Evolutionary conservation across 2,329 filamentous ascomycete genomes (phyloP), one percentile per base, ranked within the genome.

Genomic region (Hysterium pulicare): DNA sequence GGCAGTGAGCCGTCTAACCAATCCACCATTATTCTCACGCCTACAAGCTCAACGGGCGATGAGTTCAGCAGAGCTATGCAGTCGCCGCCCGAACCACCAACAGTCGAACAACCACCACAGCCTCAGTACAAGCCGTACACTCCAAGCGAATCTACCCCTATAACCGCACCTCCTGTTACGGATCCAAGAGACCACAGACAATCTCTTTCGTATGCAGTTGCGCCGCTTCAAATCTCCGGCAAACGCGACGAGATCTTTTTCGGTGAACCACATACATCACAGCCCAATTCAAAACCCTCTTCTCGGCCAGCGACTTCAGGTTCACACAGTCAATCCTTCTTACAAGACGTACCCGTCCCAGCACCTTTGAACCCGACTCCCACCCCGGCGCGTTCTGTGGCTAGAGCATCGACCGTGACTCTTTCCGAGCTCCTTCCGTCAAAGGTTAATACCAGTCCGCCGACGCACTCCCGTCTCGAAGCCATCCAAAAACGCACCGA

Each of bases 241-340:
- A 30, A 47, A 21, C 54, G 55, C 19, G 62, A 65, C 31, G 63
- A 67, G 47, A 61, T 65, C 8, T 68, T 68, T 48, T 68, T 68
- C 31, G 55, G 54, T 1, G 47, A 51, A 2, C 34, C 44, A 13
- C 42, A 47, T 8, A 33, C 41, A 30, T 28, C 50, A 17, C 45
- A 51, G 17, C 11, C 44, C 6, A 39, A 34, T 6, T 38, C 53
- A 9, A 49, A 46, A 31, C 28, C 42, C 33, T 31, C 46, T 1
- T 55, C 53, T 31, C 48, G 48, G 23, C 44, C 55, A 19, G 45
- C 47, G 4, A 56, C 53, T 16, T 11, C 17, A 10, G 6, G 23
- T 9, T 55, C 49, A 21, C 44, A 52, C 6, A 47, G 45, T 26
- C 28, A 38, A 38, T n/a, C 23, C 30, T 17, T 45, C 17, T 26